Base-by-base conservation (phyloP, 2,329 filamentous ascomycete genomes). In the Daldinia sp. region DNA sequence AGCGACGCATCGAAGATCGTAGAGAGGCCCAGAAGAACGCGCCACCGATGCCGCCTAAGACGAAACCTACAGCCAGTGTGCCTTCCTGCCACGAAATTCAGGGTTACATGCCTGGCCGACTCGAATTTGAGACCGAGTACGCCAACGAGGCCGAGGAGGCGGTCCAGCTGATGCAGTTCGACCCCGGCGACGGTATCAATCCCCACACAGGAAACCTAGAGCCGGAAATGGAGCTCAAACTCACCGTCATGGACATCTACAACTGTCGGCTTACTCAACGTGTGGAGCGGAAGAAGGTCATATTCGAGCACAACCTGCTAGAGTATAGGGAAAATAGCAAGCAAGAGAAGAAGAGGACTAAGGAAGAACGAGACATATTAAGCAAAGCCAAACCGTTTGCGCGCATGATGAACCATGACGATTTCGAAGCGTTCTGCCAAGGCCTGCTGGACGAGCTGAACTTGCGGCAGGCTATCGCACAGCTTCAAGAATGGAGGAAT, bases 231-330 rank as follows among this genome's bases (percentile, higher is more conserved):
- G 94, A 97, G 68, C 85, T 99, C 45, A 99, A 99, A 82, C 88
- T 98, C 80, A 97, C 93, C 0, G 93, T 99, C 17, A 97, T 99
- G 88, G 93, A 97, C 68, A 96, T 99, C 51, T 99, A 99, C 82
- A 99, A 99, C 74, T 90, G 91, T 60, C 88, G 94, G 3, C 81
- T 99, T 15, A 97, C 94, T 2, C 91, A 94, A 59, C 89, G 95
- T 69, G 94, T 94, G 5, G 94, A 98, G 72, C 86, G 95, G 45
- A 99, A 99, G 79, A 96, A 95, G 80, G 91, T 98, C 51, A 91
- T 99, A 4, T 98, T 99, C 72, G 94, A 98, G 74, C 95, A 99
- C 77, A 91, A 91, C 63, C 82, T 99, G 25, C 83, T 99, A 3
- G 94, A 99, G 58, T 99, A 99, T 73, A 85, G 93, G 65, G 96